These are phyloP conservation scores for Phytophthora sansomeana DNA, from an alignment of 352 stramenopile species.

Conservation along the genomic window DNA sequence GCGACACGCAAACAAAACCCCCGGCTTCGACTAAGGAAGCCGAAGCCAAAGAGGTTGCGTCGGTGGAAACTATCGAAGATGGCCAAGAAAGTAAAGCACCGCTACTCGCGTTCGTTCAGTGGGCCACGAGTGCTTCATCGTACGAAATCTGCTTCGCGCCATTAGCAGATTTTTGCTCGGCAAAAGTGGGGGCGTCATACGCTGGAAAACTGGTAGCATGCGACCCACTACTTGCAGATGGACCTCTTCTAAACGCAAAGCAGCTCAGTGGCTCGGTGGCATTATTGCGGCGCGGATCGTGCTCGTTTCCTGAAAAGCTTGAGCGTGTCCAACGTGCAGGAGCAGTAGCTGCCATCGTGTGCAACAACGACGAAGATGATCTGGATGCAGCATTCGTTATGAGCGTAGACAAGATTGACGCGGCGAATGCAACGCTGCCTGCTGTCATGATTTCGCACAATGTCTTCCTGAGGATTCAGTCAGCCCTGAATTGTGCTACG, in stretches of 20 bases:
- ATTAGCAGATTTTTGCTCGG: conserved; percentile 68
- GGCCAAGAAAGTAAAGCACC: conserved; percentile 25
- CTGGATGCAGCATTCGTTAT: conserved; percentile 73
- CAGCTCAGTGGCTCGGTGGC: conserved; percentile 50
- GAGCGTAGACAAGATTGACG: conserved; percentile 72
- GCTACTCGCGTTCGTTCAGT: conserved; percentile 78
- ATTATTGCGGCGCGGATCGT: conserved; percentile 65
- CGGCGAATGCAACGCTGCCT: conserved; percentile 74
- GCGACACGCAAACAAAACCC: not conserved
- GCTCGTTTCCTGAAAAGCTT: conserved; percentile 76
- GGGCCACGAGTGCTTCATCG: conserved; percentile 48
- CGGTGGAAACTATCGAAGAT: not conserved
- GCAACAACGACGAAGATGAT: conserved; percentile 65
- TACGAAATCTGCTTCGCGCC: conserved; percentile 67
- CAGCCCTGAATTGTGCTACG: conserved; percentile 18
- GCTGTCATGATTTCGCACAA: conserved; percentile 71
- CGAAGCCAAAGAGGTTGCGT: not conserved
- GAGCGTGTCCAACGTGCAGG: conserved; percentile 65
- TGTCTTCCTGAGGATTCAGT: conserved; percentile 47
- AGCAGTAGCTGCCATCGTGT: conserved; percentile 68
- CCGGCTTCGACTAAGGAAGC: not conserved
- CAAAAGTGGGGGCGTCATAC: conserved; percentile 49
- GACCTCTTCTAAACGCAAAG: conserved; percentile 44
- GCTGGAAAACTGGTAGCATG: conserved; percentile 52
- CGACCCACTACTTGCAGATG: conserved; percentile 58